phyloP scores from a whole-genome alignment of 2,329 filamentous ascomycete species.

The Pestalotiopsis sp. region DNA sequence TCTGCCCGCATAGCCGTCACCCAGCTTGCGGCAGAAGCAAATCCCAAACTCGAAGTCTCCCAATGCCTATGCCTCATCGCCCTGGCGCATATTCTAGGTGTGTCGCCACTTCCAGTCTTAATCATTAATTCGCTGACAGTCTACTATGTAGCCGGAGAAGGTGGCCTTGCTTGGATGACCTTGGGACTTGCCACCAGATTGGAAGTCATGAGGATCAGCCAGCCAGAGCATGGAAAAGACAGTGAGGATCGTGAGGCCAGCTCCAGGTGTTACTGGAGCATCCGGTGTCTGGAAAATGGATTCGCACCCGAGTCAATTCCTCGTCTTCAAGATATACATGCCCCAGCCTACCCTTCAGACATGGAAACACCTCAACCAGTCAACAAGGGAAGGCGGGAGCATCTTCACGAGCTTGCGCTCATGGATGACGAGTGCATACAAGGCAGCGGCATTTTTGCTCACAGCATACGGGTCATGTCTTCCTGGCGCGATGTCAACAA shows the following conservation, averaged over 20 bases:
- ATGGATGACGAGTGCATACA: neutral
- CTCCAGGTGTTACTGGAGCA: neutral
- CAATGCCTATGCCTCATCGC: neutral
- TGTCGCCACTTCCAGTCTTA: neutral
- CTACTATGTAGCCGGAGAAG: neutral
- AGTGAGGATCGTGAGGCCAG: neutral
- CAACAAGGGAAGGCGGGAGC: neutral
- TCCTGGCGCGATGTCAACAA: slow-evolving; percentile 3
- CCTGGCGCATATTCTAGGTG: neutral
- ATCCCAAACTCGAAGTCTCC: neutral
- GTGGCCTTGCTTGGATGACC: neutral
- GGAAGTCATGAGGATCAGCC: slow-evolving; percentile 3
- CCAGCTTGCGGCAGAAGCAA: neutral
- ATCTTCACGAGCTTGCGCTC: neutral
- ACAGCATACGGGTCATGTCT: neutral
- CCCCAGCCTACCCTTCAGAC: neutral
- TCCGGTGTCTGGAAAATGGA: neutral
- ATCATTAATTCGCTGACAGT: neutral
- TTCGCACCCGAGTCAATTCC: neutral
- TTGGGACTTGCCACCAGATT: neutral
- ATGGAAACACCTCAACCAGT: neutral
- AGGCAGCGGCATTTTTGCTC: neutral
- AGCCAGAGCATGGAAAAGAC: neutral
- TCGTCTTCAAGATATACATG: neutral
- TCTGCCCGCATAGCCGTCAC: neutral